Base-by-base conservation (phyloP, 2,329 filamentous ascomycete species). In the Fusarium sp. region DNA sequence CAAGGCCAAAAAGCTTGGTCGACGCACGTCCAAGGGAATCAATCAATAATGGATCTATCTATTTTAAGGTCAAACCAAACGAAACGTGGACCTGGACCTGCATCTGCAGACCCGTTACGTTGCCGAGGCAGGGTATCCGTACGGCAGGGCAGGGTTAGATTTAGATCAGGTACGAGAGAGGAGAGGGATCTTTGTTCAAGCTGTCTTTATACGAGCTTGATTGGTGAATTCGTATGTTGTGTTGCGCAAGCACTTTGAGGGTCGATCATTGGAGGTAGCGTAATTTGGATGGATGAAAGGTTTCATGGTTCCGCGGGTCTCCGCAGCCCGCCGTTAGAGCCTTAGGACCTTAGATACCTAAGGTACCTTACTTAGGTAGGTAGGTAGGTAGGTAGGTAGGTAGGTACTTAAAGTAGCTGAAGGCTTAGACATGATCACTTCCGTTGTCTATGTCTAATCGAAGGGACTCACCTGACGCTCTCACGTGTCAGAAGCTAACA, bases 31-130 rank as follows among this genome's bases (percentile, higher is more conserved):
- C 45, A 57, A 60, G 55, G 49, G 42, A 42, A 47, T 45, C 63
- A 72, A 74, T n/a, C 48, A 60, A 54, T 52, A 63, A 54, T 52
- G 45, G 47, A 42, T 52, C 63, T 74, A 74, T 74, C 63, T 74
- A 74, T 74, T 74, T 74, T 74, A 74, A 74, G 72, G 48, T 36
- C 38, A 70, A 58, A 20, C 42, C 35, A 70, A 58, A 36, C 31
- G 31, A 49, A 58, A 58, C 42, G 41, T 36, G 55, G 55, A 38
- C 55, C 31, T 36, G 55, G 55, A 38, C 55, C 31, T 58, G 55
- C 45, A 39, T 47, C 42, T 49, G 55, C 45, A 68, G 42, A 54
- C 28, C 35, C 45, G 31, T 64, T 69, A 33, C 47, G 41, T 64
- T 69, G 36, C 52, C 47, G 26, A 64, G 47, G 35, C 48, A 54